Percentiles rank a stretch among this genome's conserved stretches.
Conservation (phyloP, 2,329 filamentous ascomycete species). For the Blastomyces percursus region DNA sequence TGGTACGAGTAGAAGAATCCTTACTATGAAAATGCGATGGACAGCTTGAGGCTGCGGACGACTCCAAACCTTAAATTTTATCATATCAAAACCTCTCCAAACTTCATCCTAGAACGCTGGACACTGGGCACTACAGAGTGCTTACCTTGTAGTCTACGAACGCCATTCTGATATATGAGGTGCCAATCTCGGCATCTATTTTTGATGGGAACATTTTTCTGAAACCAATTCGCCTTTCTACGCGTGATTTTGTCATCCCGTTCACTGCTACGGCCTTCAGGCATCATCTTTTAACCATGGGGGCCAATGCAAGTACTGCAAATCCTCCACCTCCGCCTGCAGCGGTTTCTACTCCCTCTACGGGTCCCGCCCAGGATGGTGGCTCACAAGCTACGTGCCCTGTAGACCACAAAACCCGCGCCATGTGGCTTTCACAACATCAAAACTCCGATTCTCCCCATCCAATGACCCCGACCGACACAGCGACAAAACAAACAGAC, state of each 20-base stretch:
- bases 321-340: neutral
- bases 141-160: neutral
- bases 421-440: slow-evolving; percentile 71
- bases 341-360: slow-evolving; percentile 6
- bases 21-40: neutral
- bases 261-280: slow-evolving; percentile 6
- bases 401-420: slow-evolving; percentile 80
- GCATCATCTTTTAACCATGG: slow-evolving; percentile 25
- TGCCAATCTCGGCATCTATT: neutral
- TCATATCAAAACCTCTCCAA: neutral
- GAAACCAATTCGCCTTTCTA: slow-evolving; percentile 7
- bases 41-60: slow-evolving; percentile 1
- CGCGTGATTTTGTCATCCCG: neutral
- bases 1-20: no score
- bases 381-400: slow-evolving; percentile 51
- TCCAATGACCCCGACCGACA: slow-evolving; percentile 18
- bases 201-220: neutral
- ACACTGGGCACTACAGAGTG: neutral
- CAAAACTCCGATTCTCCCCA: slow-evolving; percentile 29
- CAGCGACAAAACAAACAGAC: slow-evolving; percentile 12
- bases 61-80: slow-evolving; percentile 3
- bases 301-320: slow-evolving; percentile 28
- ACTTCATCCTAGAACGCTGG: neutral
- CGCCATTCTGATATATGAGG: neutral
- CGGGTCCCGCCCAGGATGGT: slow-evolving; percentile 16